These are phyloP conservation scores for Paraphaeosphaeria sporulosa DNA, from an alignment of 2,329 filamentous ascomycete genomes.

Conservation along the genomic window DNA sequence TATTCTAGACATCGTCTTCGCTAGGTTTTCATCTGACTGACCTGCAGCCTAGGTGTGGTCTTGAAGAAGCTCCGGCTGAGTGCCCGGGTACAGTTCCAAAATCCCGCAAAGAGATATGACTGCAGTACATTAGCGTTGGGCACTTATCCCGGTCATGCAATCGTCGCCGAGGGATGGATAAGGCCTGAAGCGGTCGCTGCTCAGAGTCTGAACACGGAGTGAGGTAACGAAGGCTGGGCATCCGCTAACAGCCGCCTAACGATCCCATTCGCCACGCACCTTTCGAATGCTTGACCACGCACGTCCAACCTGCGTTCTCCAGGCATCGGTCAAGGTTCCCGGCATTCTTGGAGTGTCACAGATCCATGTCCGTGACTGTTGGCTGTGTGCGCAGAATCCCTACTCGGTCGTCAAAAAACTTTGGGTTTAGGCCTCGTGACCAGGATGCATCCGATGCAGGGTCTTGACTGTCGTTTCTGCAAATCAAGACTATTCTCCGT, in stretches of 20 bases:
- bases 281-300: not conserved
- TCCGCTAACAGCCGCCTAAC: conserved; percentile 14
- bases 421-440: not conserved
- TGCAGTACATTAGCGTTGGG: conserved; percentile 12
- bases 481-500: conserved; percentile 40
- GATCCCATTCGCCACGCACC: conserved; percentile 12
- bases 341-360: not conserved
- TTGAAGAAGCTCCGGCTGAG: not conserved
- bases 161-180: not conserved
- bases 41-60: not conserved
- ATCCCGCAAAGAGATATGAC: conserved; percentile 12
- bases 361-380: not conserved
- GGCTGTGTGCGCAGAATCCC: not conserved
- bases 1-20: not conserved
- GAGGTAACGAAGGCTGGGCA: conserved; percentile 19
- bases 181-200: conserved; percentile 4
- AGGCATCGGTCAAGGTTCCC: conserved; percentile 6
- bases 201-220: conserved; percentile 13
- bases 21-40: not conserved
- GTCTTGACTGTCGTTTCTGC: conserved; percentile 20
- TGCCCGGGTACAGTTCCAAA: not conserved
- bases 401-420: not conserved
- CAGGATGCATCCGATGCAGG: conserved; percentile 9
- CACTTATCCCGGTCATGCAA: not conserved
- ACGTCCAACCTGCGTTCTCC: not conserved